Base-by-base conservation (phyloP, 1,284 basidiomycete species). In the Microbotryum lychnidis-dioicae region DNA sequence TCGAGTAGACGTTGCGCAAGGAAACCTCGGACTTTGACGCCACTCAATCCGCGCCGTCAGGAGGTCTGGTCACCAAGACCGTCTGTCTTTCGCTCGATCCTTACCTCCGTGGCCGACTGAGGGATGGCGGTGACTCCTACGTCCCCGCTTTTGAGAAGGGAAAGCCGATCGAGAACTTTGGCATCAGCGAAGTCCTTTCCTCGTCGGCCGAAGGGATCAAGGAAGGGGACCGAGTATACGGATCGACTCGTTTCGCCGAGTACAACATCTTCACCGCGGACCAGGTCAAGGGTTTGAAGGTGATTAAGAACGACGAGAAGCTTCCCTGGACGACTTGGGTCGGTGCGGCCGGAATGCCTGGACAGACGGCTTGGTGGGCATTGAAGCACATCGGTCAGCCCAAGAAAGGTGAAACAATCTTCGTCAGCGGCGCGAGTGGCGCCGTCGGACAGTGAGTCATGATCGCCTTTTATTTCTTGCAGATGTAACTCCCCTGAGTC, bases 321-420 rank as follows among this genome's bases (percentile, higher is more conserved):
- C 52, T 70, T 0, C 56, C 62, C 8, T 59, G 63, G 52, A 76
- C 78, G 0, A 74, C 75, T 5, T 83, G 79, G 69, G 59, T 81
- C n/a, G 81, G 81, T 6, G 77, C 61, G 0, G 58, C 62, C 2
- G 61, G 64, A 6, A 69, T 64, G 67, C 61, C 63, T 4, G 62
- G 64, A 20, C 48, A 67, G 60, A 66, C 62, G 4, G 66, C 67
- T 3, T 58, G 58, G 58, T 60, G 49, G 33, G 62, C 56, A 1
- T 16, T 66, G 31, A 16, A 50, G 18, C 25, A 62, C 44, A 58
- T 68, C 18, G 89, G 84, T 25, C 74, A 87, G 66, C 73, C 91
- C 67, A 87, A 92, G 25, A 25, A 4, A 25, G 74, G 89, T 12
- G 90, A 94, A 66, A 87, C 83, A 0, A 81, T 93, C 55, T 81